Percentiles rank a stretch among this genome's conserved stretches.
Conservation (phyloP, 805 yeast genomes). For the Candida broadrunensis region DNA sequence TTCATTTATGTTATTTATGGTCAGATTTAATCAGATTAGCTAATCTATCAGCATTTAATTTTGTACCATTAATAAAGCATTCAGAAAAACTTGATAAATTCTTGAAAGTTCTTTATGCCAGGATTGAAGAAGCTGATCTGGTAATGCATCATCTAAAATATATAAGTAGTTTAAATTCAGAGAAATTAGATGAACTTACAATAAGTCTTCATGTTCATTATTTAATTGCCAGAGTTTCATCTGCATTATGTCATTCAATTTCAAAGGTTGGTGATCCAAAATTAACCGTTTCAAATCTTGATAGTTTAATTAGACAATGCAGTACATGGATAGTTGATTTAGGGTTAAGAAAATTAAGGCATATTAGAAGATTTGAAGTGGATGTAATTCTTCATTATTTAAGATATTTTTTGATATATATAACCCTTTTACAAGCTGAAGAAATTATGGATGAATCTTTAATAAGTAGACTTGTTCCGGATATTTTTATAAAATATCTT, state of each 20-base stretch:
- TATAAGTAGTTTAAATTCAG: constrained; percentile 11
- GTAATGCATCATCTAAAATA: constrained; percentile 20
- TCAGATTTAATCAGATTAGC: constrained; percentile 28
- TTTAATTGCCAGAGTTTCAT: constrained; percentile 25
- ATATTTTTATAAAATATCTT: constrained; percentile 5
- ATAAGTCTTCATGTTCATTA: constrained; percentile 21
- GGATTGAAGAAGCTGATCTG: constrained; percentile 20
- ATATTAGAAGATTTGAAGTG: constrained; percentile 15
- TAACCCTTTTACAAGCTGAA: constrained; percentile 35
- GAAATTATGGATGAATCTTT: constrained; percentile 12
- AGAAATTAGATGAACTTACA: constrained; percentile 14
- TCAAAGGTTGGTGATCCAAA: constrained; percentile 14
- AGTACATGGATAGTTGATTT: constrained; percentile 21
- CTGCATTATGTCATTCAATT: constrained; percentile 19
- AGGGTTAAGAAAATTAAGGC: constrained; percentile 11
- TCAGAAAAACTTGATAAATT: constrained; percentile 16
- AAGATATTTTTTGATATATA: constrained; percentile 22
- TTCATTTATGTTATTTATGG: constrained; percentile 35
- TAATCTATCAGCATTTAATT: constrained; percentile 23
- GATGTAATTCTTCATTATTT: constrained; percentile 23
- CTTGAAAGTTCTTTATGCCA: constrained; percentile 13
- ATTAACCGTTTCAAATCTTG: constrained; percentile 18
- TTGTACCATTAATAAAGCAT: constrained; percentile 21
- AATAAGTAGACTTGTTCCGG: constrained; percentile 5
- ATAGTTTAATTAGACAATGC: constrained; percentile 19